Base-by-base conservation (phyloP, 192 early-diverging fungal species). In the Backusella sp. region DNA sequence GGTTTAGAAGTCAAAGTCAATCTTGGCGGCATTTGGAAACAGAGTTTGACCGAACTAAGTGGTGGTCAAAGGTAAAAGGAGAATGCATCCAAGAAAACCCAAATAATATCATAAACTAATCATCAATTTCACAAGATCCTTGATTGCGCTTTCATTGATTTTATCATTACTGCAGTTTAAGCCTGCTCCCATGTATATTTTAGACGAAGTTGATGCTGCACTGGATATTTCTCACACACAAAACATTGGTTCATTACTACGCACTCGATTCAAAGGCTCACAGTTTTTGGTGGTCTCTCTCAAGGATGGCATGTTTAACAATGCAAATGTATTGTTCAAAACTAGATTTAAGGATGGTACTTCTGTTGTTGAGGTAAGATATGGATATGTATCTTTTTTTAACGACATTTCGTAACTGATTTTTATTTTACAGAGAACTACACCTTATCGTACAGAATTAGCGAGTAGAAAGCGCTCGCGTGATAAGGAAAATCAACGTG, bases 271-370 rank as follows among this genome's bases (percentile, higher is more conserved):
- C 86, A 96, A 93, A 73, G 96, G 93, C 4, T 94, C 96, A 1
- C 98, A 99, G 81, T 99, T 99, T 77, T 97, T 99, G 46, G 91
- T 99, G 1, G 97, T 99, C 6, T 99, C 96, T 19, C 87, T 99
- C 30, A 99, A 99, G 81, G 98, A 99, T 77, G 98, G 97, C 72
- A 98, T 99, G 97, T 99, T 97, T 79, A 96, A 95, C 78, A 99
- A 99, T 79, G 98, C 98, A 67, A 99, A 98, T 78, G 94, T 97
- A 7, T 83, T 99, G 14, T 99, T 99, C 84, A 86, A 92, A 37
- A 93, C 98, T 0, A 90, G 95, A 68, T 99, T 99, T 83, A 87
- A 91, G 56, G 95, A 99, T 79, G 97, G 98, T 37, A 96, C 96
- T 30, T 97, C 96, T 6, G 90, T 92, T 73, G 96, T 99, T 26